Base-by-base conservation (phyloP, 148 eudicot genomes). In the Dianthus caryophyllus region DNA sequence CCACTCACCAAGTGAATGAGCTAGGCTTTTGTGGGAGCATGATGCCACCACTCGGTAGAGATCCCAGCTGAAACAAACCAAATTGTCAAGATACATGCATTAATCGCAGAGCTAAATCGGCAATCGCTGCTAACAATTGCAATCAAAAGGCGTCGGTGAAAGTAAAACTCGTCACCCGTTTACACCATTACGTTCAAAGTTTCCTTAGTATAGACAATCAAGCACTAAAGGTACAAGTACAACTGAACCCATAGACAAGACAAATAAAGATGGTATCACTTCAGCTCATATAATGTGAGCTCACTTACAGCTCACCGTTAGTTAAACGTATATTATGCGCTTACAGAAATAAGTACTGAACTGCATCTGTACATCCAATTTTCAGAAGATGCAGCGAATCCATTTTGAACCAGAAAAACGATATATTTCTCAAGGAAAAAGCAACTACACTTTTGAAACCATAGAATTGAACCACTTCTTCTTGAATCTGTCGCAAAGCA, bases 21-120 rank as follows among this genome's bases (percentile, higher is more conserved):
- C 27, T 26, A 64, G 79, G 79, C 36, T 72, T 71, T 67, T 56
- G 46, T 39, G 77, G 79, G 44, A 75, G 71, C 67, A 79, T 70
- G 66, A 67, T 56, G 55, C 38, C 62, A 36, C 76, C 68, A 51
- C 11, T 55, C 30, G 79, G 76, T 38, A 75, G 21, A 39, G 67
- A 67, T 56, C 39, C 75, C 50, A 78, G 58, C 81, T 78, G 78
- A 68, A 75, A 69, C 36, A 53, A 43, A 61, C 20, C 61, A 61
- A 67, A 21, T 53, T 50, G 31, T 27, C 27, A 46, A 52, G 22
- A 41, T 22, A 68, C 39, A n/a, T 22, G 29, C 21, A 65, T 51
- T 22, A 39, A 61, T 12, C n/a, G 41, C 22, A 25, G 48, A 61
- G 27, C 26, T n/a, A 61, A 39, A 18, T 4, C 29, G 21, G 65